Evolutionary conservation across 257 asterid genomes (phyloP), one percentile per base, ranked within the genome.

Genomic region (Solanum bukasovii): DNA sequence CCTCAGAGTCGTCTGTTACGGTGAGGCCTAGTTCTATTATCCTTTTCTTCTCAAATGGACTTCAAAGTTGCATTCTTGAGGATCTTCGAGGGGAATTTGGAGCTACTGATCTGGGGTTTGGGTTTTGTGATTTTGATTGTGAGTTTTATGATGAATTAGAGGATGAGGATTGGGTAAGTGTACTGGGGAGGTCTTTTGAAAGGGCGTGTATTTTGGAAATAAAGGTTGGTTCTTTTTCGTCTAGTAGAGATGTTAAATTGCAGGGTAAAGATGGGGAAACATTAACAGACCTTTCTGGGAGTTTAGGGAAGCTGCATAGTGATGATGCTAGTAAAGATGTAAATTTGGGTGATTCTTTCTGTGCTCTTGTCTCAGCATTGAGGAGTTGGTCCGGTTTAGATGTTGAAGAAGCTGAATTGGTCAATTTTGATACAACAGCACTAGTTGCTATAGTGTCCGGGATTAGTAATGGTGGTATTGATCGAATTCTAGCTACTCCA

Each of bases 391-490:
- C 74, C 16, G 44, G 35, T 7, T 46, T 20, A 6, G 87, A 29
- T 42, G 40, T 37, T 87, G 88, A 75, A 61, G 91, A 31, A 34
- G 70, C 92, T 65, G 92, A 91, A 88, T 79, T 97, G 91, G 93
- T 96, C 86, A 96, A 97, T 92, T 95, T 95, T 89, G 99, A 97
- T 90, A 96, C 99, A 18, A 95, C 99, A 52, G 94, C 99, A 75
- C 81, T 97, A 92, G 91, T 97, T 87, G 99, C 99, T 27, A 87
- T 94, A 71, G 98, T 93, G 83, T 97, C 99, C 0, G 99, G 99
- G 84, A 96, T 97, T 70, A 95, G 99, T 89, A 97, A 96, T 88
- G 95, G 95, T 20, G 89, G 93, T 31, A 86, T 92, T 5, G 90
- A 37, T 35, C 91, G 92, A 87, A 91, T 95, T 90, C 91, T 97